These are phyloP conservation scores for Senecio squalidus DNA, from an alignment of 140 eudicot species.

Conservation along the genomic window DNA sequence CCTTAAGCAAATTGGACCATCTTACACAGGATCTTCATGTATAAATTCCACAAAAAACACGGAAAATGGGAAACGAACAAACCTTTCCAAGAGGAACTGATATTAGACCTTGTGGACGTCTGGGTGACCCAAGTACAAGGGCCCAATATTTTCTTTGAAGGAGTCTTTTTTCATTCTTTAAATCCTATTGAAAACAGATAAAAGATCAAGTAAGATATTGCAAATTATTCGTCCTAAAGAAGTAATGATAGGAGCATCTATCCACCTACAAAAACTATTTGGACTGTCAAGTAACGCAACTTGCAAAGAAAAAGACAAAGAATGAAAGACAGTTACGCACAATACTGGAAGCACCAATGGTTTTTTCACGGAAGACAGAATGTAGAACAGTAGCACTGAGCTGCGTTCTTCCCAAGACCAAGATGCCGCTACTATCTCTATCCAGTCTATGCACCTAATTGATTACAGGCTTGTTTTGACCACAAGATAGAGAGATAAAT, in stretches of 20 bases:
- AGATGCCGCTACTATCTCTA: conserved; percentile 94
- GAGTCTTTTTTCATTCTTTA: conserved; percentile 37
- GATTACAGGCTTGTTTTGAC: conserved; percentile 36
- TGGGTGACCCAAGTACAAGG: conserved; percentile 91
- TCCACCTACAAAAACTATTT: not conserved
- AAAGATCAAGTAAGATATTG: not conserved
- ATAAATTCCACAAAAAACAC: not conserved
- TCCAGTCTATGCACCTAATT: conserved; percentile 97
- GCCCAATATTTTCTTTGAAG: conserved; percentile 89
- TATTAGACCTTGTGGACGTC: conserved; percentile 67
- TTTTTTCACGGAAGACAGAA: conserved; percentile 90
- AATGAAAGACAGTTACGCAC: conserved; percentile 32
- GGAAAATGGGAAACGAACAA: not conserved
- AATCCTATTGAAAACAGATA: conserved; percentile 33
- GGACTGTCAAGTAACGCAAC: not conserved
- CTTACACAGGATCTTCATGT: too few species aligned
- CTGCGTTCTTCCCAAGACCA: conserved; percentile 96
- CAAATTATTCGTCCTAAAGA: not conserved
- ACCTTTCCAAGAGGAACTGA: conserved; percentile 83
- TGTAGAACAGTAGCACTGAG: conserved; percentile 81
- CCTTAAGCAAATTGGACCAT: too few species aligned
- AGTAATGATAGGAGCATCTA: not conserved
- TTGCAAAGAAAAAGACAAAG: not conserved
- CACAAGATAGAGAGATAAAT: conserved; percentile 24
- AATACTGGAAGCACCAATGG: conserved; percentile 46